These are phyloP conservation scores for Podaxis pistillaris DNA, from an alignment of 768 basidiomycete species.

Conservation along the genomic window DNA sequence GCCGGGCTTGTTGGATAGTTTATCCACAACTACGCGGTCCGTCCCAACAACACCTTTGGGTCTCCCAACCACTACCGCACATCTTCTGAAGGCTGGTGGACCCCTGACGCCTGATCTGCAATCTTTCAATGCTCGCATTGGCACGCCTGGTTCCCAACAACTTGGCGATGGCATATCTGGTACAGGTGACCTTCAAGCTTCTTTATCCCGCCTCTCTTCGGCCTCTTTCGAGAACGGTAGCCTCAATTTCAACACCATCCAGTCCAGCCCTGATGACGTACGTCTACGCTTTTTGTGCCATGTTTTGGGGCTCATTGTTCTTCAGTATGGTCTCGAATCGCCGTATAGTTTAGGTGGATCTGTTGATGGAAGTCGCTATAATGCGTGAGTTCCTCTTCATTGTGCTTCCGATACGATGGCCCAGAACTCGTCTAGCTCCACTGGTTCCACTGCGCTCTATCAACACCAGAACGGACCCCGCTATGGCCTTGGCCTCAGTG, in stretches of 20 bases:
- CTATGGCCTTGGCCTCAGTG: constrained; percentile 66
- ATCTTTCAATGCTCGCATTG: constrained; percentile 60
- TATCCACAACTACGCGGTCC: constrained; percentile 67
- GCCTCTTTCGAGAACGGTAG: constrained; percentile 55
- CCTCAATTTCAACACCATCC: constrained; percentile 53
- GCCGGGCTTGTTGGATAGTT: constrained; percentile 57
- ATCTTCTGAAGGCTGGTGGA: constrained; percentile 64
- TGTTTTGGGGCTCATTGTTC: constrained; percentile 21
- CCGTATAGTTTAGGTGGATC: constrained; percentile 48
- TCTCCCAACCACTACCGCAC: constrained; percentile 44
- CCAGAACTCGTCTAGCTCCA: constrained; percentile 31
- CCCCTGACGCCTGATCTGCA: constrained; percentile 64
- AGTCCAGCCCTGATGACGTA: constrained; percentile 59
- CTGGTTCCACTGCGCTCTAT: constrained; percentile 32
- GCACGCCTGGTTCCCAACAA: constrained; percentile 45
- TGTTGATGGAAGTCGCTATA: constrained; percentile 53
- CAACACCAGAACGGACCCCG: constrained; percentile 70
- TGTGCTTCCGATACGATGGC: constrained; percentile 21
- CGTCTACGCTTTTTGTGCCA: constrained; percentile 14
- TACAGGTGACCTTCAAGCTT: constrained; percentile 62
- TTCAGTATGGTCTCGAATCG: constrained; percentile 58
- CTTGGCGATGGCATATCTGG: constrained; percentile 50
- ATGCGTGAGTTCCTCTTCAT: constrained; percentile 56
- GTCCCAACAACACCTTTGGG: constrained; percentile 81
- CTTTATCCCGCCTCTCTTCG: constrained; percentile 65